phyloP scores from a whole-genome alignment of 1,284 basidiomycete genomes.

The Puccinia triticina region DNA sequence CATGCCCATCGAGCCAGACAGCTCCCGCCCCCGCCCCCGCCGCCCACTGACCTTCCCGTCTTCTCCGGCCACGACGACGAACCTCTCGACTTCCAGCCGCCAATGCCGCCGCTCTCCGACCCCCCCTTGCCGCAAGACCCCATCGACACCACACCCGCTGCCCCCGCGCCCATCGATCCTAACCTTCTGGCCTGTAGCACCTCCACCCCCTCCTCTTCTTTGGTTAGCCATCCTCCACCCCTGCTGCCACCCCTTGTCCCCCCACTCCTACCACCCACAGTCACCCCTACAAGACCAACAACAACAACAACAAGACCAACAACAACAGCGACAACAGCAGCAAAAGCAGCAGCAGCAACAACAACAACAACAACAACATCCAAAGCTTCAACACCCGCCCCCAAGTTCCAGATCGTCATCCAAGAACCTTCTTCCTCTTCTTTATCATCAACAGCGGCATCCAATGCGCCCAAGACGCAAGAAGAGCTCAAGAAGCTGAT shows the following conservation, averaged over 20 bases:
- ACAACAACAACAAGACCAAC: background rate
- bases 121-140: background rate
- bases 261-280: background rate
- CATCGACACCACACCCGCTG: background rate
- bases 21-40: conserved; percentile 12
- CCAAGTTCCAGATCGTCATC: conserved; percentile 26
- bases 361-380: background rate
- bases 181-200: conserved; percentile 3
- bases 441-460: background rate
- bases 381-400: background rate
- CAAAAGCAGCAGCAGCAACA: background rate
- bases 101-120: background rate
- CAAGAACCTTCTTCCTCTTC: background rate
- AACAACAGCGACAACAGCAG: background rate
- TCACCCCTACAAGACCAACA: background rate
- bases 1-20: conserved; percentile 6
- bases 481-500: conserved; percentile 32
- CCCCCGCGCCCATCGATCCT: background rate
- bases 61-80: background rate
- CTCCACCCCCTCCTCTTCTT: background rate
- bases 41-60: background rate
- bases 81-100: background rate
- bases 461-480: background rate
- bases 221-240: background rate
- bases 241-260: background rate